Evolutionary conservation across 169 alveolate species (phyloP).

Genomic region (Plasmodium vivax): DNA sequence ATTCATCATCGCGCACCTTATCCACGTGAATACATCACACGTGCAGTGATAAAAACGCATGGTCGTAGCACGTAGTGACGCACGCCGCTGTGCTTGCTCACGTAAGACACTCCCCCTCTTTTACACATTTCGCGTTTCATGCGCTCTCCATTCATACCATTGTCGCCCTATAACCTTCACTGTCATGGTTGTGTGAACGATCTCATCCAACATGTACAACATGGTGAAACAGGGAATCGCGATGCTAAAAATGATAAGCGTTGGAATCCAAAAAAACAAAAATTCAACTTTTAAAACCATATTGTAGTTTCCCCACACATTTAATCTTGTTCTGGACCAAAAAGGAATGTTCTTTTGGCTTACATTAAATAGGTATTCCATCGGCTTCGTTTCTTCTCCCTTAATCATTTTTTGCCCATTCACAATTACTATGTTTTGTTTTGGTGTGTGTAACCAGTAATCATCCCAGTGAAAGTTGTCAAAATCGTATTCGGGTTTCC

Average conservation of each 20-base stretch:
- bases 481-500: constrained; percentile 77
- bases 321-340: constrained; percentile 81
- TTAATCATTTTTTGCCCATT: constrained; percentile 88
- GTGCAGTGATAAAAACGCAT: background rate
- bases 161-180: constrained; percentile 91
- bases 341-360: constrained; percentile 83
- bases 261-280: constrained; percentile 90
- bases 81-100: background rate
- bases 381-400: constrained; percentile 88
- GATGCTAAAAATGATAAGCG: constrained; percentile 87
- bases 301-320: constrained; percentile 85
- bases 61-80: background rate
- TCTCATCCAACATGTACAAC: constrained; percentile 90
- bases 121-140: background rate
- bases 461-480: constrained; percentile 88
- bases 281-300: constrained; percentile 87
- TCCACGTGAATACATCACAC: background rate
- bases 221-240: constrained; percentile 90
- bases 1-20: background rate
- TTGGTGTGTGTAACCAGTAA: constrained; percentile 85
- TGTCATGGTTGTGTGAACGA: constrained; percentile 90
- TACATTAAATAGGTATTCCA: constrained; percentile 85
- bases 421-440: constrained; percentile 85
- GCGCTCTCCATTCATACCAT: constrained; percentile 78
- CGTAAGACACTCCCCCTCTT: background rate